These are phyloP conservation scores for Mytilinidion resinicola DNA, from an alignment of 495 filamentous ascomycete species.

Conservation along the genomic window DNA sequence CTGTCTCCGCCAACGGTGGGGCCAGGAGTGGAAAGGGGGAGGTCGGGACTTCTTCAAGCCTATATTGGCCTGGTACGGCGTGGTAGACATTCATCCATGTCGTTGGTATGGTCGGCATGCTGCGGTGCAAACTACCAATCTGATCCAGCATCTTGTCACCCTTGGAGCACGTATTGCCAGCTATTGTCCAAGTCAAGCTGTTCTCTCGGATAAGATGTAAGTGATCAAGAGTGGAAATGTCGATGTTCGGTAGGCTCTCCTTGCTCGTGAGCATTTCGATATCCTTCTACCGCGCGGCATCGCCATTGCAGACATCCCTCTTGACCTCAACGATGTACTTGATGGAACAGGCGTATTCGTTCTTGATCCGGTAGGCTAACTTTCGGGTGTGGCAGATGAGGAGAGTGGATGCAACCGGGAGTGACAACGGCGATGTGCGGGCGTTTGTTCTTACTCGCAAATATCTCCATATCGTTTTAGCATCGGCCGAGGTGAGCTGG, in stretches of 20 bases:
- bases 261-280: too few relatives aligned
- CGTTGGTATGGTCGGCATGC: slow-evolving; percentile 40
- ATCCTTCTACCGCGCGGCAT: too few relatives aligned
- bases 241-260: too few relatives aligned
- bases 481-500: too few relatives aligned
- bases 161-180: slow-evolving; percentile 93
- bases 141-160: slow-evolving; percentile 99
- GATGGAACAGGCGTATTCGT: too few relatives aligned
- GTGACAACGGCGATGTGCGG: slow-evolving; percentile 97
- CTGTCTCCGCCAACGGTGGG: slow-evolving; percentile 46
- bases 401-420: slow-evolving; percentile 85
- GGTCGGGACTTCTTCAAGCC: slow-evolving; percentile 53
- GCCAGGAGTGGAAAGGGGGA: slow-evolving; percentile 57
- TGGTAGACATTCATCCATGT: slow-evolving; percentile 75
- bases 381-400: too few relatives aligned
- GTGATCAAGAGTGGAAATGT: too few relatives aligned
- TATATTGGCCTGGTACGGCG: slow-evolving; percentile 57
- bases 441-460: slow-evolving; percentile 44
- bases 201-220: too few relatives aligned
- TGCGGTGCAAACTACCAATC: slow-evolving; percentile 66
- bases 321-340: too few relatives aligned
- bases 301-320: too few relatives aligned
- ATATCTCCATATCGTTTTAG: too few relatives aligned
- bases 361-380: too few relatives aligned
- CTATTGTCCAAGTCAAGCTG: slow-evolving; percentile 81